Conservation (phyloP, 441 rosid genomes). For the Arabidopsis lyrata region DNA sequence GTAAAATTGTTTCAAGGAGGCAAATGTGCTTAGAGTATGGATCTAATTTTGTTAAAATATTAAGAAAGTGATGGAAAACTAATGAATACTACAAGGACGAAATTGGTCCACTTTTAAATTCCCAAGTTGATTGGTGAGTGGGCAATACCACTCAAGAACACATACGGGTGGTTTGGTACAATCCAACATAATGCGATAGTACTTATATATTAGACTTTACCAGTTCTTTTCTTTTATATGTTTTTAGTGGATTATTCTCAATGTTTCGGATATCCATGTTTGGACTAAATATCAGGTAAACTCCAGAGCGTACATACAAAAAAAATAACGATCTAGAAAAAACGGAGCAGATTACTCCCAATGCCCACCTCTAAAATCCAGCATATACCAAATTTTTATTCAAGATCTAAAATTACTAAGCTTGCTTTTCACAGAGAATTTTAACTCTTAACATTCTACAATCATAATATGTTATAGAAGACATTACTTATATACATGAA, state of each 20-base stretch:
- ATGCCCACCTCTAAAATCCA: too few species aligned
- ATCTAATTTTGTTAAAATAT: too few species aligned
- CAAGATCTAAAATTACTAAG: too few species aligned
- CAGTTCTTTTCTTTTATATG: background rate
- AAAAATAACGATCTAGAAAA: too few species aligned
- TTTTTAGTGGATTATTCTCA: background rate
- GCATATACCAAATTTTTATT: too few species aligned
- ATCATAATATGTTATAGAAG: too few species aligned
- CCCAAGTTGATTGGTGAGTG: slow-evolving; percentile 18
- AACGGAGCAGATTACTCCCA: too few species aligned
- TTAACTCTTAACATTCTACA: too few species aligned
- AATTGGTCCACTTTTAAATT: slow-evolving; percentile 17
- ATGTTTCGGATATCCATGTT: background rate
- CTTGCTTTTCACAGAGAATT: too few species aligned
- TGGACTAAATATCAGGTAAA: too few species aligned
- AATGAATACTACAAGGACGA: background rate
- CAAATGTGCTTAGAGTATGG: background rate
- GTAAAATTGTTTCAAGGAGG: background rate
- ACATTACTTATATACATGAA: too few species aligned
- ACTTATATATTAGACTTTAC: background rate
- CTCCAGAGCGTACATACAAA: too few species aligned
- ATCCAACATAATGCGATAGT: background rate
- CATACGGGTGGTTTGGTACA: slow-evolving; percentile 3
- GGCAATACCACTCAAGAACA: slow-evolving; percentile 16
- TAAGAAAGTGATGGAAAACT: background rate